These are phyloP conservation scores for Yamadazyma diddensiae DNA, from an alignment of 1,139 yeast species.

Conservation along the genomic window DNA sequence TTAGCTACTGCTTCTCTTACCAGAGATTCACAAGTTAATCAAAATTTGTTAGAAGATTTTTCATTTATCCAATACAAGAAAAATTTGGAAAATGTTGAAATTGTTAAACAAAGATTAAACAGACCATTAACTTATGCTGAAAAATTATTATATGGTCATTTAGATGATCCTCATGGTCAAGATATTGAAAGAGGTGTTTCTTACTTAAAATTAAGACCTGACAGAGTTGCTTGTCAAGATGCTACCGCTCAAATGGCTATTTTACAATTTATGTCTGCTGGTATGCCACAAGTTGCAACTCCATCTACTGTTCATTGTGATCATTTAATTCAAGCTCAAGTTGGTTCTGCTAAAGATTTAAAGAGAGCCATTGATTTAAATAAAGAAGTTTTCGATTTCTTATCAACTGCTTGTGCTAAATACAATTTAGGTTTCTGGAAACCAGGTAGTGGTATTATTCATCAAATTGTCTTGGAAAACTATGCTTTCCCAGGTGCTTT, in stretches of 20 bases:
- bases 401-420: slow-evolving; percentile 91
- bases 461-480: slow-evolving; percentile 96
- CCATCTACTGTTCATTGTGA: slow-evolving; percentile 99
- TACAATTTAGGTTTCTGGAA: slow-evolving; percentile 99
- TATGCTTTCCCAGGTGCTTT: slow-evolving; percentile 98
- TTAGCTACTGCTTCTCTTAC: slow-evolving; percentile 75
- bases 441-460: slow-evolving; percentile 99
- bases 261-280: slow-evolving; percentile 97
- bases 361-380: slow-evolving; percentile 89
- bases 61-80: slow-evolving; percentile 79
- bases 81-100: slow-evolving; percentile 77
- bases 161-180: slow-evolving; percentile 93
- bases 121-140: slow-evolving; percentile 98
- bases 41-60: slow-evolving; percentile 85
- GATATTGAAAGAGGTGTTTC: slow-evolving; percentile 96
- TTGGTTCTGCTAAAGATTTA: slow-evolving; percentile 91
- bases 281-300: slow-evolving; percentile 89
- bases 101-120: slow-evolving; percentile 81
- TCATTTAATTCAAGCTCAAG: slow-evolving; percentile 97
- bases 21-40: slow-evolving; percentile 89
- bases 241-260: slow-evolving; percentile 99
- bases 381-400: slow-evolving; percentile 96
- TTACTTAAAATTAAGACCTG: slow-evolving; percentile 96
- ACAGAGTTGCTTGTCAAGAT: slow-evolving; percentile 99
- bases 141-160: slow-evolving; percentile 92